These are phyloP conservation scores for Paramecium sexaurelia DNA, from an alignment of 73 alveolate genomes.

Conservation along the genomic window DNA sequence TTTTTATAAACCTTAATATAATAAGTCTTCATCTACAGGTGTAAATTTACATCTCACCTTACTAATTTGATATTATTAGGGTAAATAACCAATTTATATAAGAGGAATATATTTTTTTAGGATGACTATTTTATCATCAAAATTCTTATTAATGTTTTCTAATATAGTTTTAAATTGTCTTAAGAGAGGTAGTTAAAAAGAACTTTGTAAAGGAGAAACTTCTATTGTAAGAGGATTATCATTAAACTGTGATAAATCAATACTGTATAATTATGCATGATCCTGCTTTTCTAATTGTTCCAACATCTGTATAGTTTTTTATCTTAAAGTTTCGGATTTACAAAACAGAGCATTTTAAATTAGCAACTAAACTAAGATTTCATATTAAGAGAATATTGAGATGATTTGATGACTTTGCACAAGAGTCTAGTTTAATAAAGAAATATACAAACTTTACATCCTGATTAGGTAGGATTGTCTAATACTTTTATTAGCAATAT, in stretches of 20 bases:
- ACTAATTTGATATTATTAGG: background rate
- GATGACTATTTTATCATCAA: conserved; percentile 12
- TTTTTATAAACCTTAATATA: background rate
- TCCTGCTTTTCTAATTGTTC: conserved; percentile 11
- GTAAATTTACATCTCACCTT: conserved; percentile 32
- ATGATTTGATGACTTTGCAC: conserved; percentile 37
- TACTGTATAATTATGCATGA: background rate
- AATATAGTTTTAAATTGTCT: background rate
- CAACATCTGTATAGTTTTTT: background rate
- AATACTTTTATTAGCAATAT: background rate
- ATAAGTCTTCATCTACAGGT: conserved; percentile 11
- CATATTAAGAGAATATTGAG: background rate
- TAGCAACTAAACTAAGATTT: background rate
- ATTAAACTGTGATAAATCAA: background rate
- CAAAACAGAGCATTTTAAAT: conserved; percentile 42
- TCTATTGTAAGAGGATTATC: background rate
- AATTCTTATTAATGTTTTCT: background rate
- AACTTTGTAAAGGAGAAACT: background rate
- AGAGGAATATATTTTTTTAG: conserved; percentile 20
- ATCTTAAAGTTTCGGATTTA: background rate
- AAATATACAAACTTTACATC: conserved; percentile 38
- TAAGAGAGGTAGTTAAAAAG: background rate
- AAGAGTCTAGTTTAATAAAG: background rate
- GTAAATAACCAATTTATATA: background rate
- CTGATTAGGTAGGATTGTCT: conserved; percentile 25